phyloP scores from a whole-genome alignment of 352 stramenopile genomes.

The Blastocystis sp. region DNA sequence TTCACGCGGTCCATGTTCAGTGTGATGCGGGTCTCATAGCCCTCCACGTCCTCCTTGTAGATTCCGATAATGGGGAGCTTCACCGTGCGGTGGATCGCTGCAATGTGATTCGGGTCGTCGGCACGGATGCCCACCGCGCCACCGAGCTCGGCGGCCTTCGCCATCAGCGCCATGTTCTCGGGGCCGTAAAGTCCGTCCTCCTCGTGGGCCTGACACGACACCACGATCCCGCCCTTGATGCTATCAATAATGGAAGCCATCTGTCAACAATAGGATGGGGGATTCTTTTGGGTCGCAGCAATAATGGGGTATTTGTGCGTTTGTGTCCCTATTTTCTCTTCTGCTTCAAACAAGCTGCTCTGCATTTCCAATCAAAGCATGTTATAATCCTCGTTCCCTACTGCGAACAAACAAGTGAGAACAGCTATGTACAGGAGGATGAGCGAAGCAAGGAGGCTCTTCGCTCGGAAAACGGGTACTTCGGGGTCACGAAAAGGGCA shows the following conservation, averaged over 20 bases:
- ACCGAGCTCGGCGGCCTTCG: slow-evolving; percentile 65
- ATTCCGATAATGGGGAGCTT: slow-evolving; percentile 70
- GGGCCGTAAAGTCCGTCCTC: slow-evolving; percentile 67
- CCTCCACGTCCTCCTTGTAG: slow-evolving; percentile 69
- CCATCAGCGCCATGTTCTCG: slow-evolving; percentile 70
- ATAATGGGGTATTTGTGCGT: no score
- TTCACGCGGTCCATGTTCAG: slow-evolving; percentile 68
- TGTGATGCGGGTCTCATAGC: slow-evolving; percentile 66
- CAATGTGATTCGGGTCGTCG: slow-evolving; percentile 69
- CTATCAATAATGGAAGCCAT: slow-evolving; percentile 68
- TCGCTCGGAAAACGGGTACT: slow-evolving; percentile 55
- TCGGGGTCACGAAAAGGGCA: slow-evolving; percentile 55
- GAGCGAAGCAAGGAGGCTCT: not conserved
- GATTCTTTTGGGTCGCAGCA: no score
- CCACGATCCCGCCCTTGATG: slow-evolving; percentile 67
- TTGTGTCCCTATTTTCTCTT: no score
- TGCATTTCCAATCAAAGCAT: no score
- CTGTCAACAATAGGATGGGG: no score
- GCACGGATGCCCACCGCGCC: slow-evolving; percentile 67
- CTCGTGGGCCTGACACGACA: slow-evolving; percentile 68
- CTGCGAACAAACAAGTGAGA: not conserved
- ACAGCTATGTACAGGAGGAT: slow-evolving; percentile 4
- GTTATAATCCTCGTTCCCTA: no score
- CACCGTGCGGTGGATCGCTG: slow-evolving; percentile 42
- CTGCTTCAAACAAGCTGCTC: no score